Base-by-base conservation (phyloP, 2,329 filamentous ascomycete genomes). In the Grosmannia penicillata region DNA sequence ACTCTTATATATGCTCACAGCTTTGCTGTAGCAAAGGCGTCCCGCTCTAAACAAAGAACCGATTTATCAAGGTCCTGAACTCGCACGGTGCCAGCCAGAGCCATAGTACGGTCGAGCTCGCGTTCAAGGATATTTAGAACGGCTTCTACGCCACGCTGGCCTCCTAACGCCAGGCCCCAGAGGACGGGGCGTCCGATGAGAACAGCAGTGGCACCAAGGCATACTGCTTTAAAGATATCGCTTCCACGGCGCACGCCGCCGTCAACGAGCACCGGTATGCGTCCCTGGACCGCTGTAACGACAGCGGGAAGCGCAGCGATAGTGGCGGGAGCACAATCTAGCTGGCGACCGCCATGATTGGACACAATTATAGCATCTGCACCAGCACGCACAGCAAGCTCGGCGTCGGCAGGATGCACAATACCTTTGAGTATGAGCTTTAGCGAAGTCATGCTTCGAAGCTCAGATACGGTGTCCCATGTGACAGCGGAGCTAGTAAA, bases 221-320 rank as follows among this genome's bases (percentile, higher is more conserved):
- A 65, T 3, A 71, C 45, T 3, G 66, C 66, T 43, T 68, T 68
- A 56, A 70, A 70, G n/a, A 70, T 59, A 45, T 71, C 66, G 4
- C 59, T 62, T 0, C 65, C 66, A 27, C 61, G 55, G 13, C 65
- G 47, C 24, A 70, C 61, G 1, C 68, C 66, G 7, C 66, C 62
- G 40, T 71, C 67, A 13, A 70, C 47, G 25, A 61, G 59, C 15
- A 68, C 54, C 1, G 53, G 53, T 10, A 68, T 60, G 37, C 53
- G 56, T 0, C 61, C 61, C 11, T 65, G 57, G 3, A 62, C 63
- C 9, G 60, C 62, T 2, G 64, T 61, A 25, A 64, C 62, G 41
- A 68, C 62, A 39, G 67, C 60, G 4, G 32, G 41, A 13, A 52
- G 44, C 1, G 65, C 56, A 38, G 66, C 63, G 7, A 68, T 49